Conservation (phyloP, 78 protist species). For the Mastigamoeba balamuthi region DNA sequence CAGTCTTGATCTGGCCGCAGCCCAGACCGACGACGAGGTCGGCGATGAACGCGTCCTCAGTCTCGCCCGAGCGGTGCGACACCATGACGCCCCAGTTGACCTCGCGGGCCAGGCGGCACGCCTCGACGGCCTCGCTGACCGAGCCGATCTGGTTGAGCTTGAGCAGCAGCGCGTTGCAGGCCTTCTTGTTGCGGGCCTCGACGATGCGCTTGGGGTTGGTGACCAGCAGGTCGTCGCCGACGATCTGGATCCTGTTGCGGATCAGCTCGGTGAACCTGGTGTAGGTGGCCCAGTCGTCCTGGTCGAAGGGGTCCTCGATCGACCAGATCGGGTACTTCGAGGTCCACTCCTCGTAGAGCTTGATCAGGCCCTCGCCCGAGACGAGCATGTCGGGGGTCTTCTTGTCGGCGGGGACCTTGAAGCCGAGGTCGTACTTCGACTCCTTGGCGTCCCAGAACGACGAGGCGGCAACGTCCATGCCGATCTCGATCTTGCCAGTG, state of each 20-base stretch:
- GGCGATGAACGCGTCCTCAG: slow-evolving; percentile 96
- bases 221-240: slow-evolving; percentile 97
- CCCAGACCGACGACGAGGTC: slow-evolving; percentile 97
- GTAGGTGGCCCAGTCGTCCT: slow-evolving; percentile 94
- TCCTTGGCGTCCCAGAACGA: slow-evolving; percentile 84
- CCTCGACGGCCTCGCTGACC: slow-evolving; percentile 85
- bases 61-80: slow-evolving; percentile 96
- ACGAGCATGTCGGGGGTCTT: background rate
- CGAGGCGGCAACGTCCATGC: slow-evolving; percentile 95
- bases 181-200: slow-evolving; percentile 81
- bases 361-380: slow-evolving; percentile 47
- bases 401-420: slow-evolving; percentile 62
- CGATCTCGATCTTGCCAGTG: slow-evolving; percentile 77
- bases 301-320: slow-evolving; percentile 97
- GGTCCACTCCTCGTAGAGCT: slow-evolving; percentile 27
- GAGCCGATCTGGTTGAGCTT: slow-evolving; percentile 96
- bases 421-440: slow-evolving; percentile 92
- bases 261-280: slow-evolving; percentile 10
- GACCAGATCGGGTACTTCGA: slow-evolving; percentile 7
- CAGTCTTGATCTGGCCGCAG: slow-evolving; percentile 99
- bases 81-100: slow-evolving; percentile 97
- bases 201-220: slow-evolving; percentile 94
- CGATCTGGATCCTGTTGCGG: slow-evolving; percentile 53
- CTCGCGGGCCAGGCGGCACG: slow-evolving; percentile 19
- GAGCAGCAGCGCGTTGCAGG: slow-evolving; percentile 93